These are phyloP conservation scores for Metarhizium brunneum DNA, from an alignment of 2,329 filamentous ascomycete species.

Conservation along the genomic window DNA sequence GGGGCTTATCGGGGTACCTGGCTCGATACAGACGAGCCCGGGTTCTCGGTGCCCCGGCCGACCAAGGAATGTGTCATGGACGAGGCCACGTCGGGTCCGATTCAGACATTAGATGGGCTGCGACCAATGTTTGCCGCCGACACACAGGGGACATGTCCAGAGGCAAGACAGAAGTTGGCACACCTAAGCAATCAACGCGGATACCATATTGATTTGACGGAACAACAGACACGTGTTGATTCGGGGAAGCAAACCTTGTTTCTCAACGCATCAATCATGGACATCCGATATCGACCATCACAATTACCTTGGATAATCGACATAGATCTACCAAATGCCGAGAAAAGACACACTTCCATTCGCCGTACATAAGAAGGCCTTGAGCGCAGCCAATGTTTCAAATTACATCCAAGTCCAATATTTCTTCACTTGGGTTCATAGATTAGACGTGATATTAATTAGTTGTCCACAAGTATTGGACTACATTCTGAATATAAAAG, in stretches of 20 bases:
- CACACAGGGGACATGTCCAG: conserved; percentile 4
- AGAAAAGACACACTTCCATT: background rate
- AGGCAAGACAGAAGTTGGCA: conserved; percentile 10
- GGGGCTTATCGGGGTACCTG: conserved; percentile 45
- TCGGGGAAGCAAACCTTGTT: conserved; percentile 44
- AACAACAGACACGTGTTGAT: conserved; percentile 21
- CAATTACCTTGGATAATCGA: conserved; percentile 47
- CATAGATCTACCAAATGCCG: conserved; percentile 27
- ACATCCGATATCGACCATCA: conserved; percentile 26
- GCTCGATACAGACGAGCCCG: conserved; percentile 18
- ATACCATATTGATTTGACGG: conserved; percentile 27
- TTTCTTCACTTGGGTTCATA: background rate
- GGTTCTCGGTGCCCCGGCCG: conserved; percentile 8
- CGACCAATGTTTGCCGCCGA: conserved; percentile 13
- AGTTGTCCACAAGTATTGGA: conserved; percentile 4
- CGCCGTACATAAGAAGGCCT: background rate
- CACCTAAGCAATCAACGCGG: conserved; percentile 19
- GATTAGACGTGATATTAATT: conserved; percentile 1
- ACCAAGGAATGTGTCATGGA: conserved; percentile 27
- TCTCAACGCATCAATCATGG: conserved; percentile 49
- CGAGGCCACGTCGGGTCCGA: conserved; percentile 22
- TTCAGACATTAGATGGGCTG: conserved; percentile 25
- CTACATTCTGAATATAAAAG: background rate
- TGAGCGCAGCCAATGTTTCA: too few relatives aligned
- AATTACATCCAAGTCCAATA: too few relatives aligned